Evolutionary conservation across 2,329 filamentous ascomycete species (phyloP), one percentile per base, ranked within the genome.

Genomic region (Verruconis gallopava): DNA sequence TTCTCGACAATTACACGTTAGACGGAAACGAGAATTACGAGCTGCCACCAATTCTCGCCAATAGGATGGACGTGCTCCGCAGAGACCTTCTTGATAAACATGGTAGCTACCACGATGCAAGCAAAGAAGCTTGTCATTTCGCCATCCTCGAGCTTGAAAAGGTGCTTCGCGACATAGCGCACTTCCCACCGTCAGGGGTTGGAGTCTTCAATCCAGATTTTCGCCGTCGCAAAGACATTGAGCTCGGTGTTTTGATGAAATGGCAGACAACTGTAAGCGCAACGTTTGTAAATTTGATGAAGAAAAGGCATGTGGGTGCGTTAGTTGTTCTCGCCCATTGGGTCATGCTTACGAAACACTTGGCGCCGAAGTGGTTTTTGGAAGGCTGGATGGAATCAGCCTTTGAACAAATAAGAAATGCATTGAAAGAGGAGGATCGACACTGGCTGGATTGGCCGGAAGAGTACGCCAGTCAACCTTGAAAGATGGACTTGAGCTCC

Each of bases 381-480:
- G 20, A n/a, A n/a, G 20, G 32, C 4, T 40, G 38, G 38, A 32
- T n/a, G 21, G 38, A 40, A 19, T 21, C 21, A 9, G 38, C 38
- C 11, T 19, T 40, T 9, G 21, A 40, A 11, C 12, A 30, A 18
- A 40, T 40, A 15, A 40, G 20, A 32, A 13, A 20, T 5, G 21
- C 21, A 9, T 21, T 40, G 11, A 14, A 28, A 12, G 21, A 22
- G 14, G 18, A 17, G n/a, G 38, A 28, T 1, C 21, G 25, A 5
- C 21, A 22, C 21, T 40, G 38, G 38, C 19, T 40, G 4, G 13
- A 28, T 13, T 40, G 38, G 38, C 38, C 38, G 13, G 38, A 40
- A 32, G 38, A 32, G 3, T 30, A n/a, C 17, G n/a, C n/a, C n/a
- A n/a, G n/a, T n/a, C n/a, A n/a, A n/a, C n/a, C n/a, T 20, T 40